Evolutionary conservation across 129 eudicot species (phyloP), one percentile per base, ranked within the genome.

Genomic region (Tanacetum coccineum): DNA sequence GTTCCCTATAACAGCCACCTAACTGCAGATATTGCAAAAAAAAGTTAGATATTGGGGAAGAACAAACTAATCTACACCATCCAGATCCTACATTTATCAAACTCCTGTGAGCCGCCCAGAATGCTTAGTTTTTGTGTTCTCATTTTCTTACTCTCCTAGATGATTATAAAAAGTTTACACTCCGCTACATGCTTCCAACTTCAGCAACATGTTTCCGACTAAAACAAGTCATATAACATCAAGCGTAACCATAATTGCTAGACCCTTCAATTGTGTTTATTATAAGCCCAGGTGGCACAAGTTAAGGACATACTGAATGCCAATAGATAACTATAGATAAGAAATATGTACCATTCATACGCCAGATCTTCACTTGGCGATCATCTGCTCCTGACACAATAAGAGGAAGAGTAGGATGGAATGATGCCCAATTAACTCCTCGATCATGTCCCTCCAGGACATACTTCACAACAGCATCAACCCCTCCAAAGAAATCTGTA

Each of bases 301-400:
- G 14, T 52, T 62, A 42, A 58, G 13, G 48, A 17, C 48, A 65
- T 56, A 46, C 57, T 49, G 71, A 55, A 32, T 47, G 13, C 40
- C 21, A 45, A 32, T 15, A 26, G 60, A 67, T 15, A 53, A 17
- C 10, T 36, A 36, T 36, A 62, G 10, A 55, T 67, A 68, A 12
- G 61, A 15, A 58, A 67, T 7, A 2, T 78, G 13, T 79, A 87
- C 90, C 95, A 74, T 87, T 87, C 95, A 87, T 87, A 64, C 95
- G 81, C 95, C 95, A 87, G 65, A 87, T 84, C 74, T 87, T 87
- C 30, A 87, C 90, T 79, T 87, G 95, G 67, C 95, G 95, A 66
- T 87, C 95, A 81, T 87, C 95, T 45, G 95, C 95, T 61, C 95
- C 95, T 70, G 95, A 87, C 59, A 87, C 95, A 67, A 87, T 87